Evolutionary conservation across 352 stramenopile genomes (phyloP), one percentile per base, ranked within the genome.

Genomic region (Phytopythium delawarense): DNA sequence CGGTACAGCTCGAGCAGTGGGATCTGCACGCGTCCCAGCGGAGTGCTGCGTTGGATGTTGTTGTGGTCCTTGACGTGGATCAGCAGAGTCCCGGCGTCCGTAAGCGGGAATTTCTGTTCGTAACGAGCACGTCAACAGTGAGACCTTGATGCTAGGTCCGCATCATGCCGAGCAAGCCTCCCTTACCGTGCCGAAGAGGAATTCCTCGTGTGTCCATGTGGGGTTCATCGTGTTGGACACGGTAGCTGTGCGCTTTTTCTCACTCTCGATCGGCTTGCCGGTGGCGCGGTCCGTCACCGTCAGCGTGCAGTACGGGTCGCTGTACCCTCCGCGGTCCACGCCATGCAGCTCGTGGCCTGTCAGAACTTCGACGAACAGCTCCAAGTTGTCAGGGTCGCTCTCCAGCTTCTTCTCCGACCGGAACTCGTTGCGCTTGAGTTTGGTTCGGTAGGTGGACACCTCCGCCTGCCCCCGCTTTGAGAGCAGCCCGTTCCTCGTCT

Each of bases 21-120:
- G 52, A 91, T 84, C 40, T 89, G 72, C 20, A 91, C 75, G 18
- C 82, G 80, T 3, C 82, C 82, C 3, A 91, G 69, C 15, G 82
- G 82, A 7, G 78, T 91, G 42, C 78, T 88, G 21, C 77, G 69
- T 3, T 69, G 69, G 45, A 87, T 65, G 51, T 88, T 91, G 66
- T 91, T 91, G 66, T 88, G 76, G 48, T 90, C 82, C 46, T 91
- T 91, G 2, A 91, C 78, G 44, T 90, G 82, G 56, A 91, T 78
- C 12, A 91, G 34, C 1, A 91, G 61, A 37, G 74, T 76, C 4
- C 59, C 69, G 5, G 82, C 71, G 18, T 84, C 71, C 11, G 57
- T 51, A 42, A 91, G 61, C 2, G 72, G 63, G 23, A 85, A 77
- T 44, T 75, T 76, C 78, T 91, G 21, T 34, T 11, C 16, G 9